Evolutionary conservation across 305 asterid species (phyloP).

Genomic region (Lippia alba): DNA sequence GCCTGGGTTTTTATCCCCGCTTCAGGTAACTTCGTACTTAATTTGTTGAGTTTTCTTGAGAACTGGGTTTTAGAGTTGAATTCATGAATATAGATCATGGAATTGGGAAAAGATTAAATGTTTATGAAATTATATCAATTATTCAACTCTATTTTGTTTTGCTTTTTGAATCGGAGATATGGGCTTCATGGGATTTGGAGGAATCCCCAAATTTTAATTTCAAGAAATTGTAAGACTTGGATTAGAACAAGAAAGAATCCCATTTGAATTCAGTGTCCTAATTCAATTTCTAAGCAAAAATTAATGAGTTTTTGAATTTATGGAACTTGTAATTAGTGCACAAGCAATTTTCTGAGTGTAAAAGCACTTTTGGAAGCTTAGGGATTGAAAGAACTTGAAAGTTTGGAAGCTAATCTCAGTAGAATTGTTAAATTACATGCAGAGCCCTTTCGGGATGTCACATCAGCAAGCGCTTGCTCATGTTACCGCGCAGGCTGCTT

Average conservation of each 20-base stretch:
- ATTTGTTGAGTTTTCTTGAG: neutral
- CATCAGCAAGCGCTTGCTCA: slow-evolving; percentile 94
- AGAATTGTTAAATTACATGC: slow-evolving; percentile 32
- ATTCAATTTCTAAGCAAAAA: neutral
- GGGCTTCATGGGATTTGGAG: neutral
- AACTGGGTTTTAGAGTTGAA: neutral
- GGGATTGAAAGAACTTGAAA: neutral
- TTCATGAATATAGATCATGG: neutral
- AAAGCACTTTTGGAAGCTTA: neutral
- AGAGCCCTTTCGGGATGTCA: slow-evolving; percentile 95
- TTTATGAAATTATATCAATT: neutral
- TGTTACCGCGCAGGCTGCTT: slow-evolving; percentile 92
- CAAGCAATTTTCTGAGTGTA: neutral
- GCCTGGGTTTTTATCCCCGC: slow-evolving; percentile 75
- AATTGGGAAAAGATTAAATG: neutral
- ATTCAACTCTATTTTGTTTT: too few species aligned
- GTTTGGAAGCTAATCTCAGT: too few species aligned
- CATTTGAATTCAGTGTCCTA: neutral
- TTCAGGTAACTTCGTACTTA: slow-evolving; percentile 52
- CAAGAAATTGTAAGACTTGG: slow-evolving; percentile 9
- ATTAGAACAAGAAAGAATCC: neutral
- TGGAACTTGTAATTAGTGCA: too few species aligned
- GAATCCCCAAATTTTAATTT: neutral
- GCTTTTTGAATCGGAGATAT: too few species aligned
- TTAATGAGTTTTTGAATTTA: neutral